Conservation (phyloP, 2,329 filamentous ascomycete species). For the Lojkania enalia region DNA sequence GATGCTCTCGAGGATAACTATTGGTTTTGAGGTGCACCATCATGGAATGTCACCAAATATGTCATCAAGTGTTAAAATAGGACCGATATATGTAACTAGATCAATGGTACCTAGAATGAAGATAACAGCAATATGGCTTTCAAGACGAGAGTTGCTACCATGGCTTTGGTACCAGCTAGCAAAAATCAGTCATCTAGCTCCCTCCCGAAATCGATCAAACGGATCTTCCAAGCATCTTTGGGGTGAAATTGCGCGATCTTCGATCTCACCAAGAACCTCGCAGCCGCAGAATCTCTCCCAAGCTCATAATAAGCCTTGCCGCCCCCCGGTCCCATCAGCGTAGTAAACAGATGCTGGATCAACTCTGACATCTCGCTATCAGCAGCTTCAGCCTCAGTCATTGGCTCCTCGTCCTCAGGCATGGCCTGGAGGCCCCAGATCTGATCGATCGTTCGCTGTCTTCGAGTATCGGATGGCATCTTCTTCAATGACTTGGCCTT, state of each 20-base stretch:
- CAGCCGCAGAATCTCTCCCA: conserved; percentile 55
- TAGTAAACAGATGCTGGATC: conserved; percentile 52
- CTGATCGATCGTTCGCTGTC: conserved; percentile 56
- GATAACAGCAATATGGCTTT: too few species aligned
- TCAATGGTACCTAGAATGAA: too few species aligned
- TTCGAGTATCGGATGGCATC: conserved; percentile 34
- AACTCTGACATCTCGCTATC: conserved; percentile 53
- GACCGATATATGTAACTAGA: too few species aligned
- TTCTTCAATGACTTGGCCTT: conserved; percentile 48
- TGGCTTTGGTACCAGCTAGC: too few species aligned
- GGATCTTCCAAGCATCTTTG: conserved; percentile 55
- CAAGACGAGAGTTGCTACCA: too few species aligned
- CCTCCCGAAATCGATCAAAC: conserved; percentile 57
- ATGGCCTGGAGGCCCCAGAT: conserved; percentile 46
- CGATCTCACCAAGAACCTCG: conserved; percentile 57
- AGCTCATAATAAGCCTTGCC: conserved; percentile 54
- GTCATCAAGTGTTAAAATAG: too few species aligned
- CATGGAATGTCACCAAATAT: too few species aligned
- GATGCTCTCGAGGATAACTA: too few species aligned
- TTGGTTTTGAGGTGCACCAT: too few species aligned
- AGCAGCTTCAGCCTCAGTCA: conserved; percentile 53
- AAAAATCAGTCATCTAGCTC: conserved; percentile 41
- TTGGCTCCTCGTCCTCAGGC: conserved; percentile 26
- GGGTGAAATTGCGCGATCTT: conserved; percentile 61
- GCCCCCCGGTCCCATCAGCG: conserved; percentile 38